Evolutionary conservation across 2,329 filamentous ascomycete species (phyloP), one percentile per base, ranked within the genome.

Genomic region (Raffaelea deltoideospora): DNA sequence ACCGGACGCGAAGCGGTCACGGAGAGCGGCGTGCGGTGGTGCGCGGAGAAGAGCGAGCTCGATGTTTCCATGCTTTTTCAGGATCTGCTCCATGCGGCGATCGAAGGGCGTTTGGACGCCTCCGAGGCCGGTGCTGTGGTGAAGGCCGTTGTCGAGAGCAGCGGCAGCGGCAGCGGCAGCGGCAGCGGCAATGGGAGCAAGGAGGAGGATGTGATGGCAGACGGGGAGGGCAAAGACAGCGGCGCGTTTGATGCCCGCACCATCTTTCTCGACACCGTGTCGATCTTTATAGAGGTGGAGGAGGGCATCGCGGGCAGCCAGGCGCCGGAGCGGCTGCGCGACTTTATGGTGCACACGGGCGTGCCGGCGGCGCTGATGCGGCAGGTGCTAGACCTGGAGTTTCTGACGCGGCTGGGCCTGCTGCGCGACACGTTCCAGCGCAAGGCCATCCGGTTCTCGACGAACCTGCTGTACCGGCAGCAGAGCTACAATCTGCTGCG

Each of bases 401-500:
- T 92, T 9, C 63, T 96, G 10, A 73, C 81, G 48, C 69, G 79
- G 21, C 61, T 95, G 13, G 80, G 81, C 10, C 65, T 98, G 31
- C 83, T 94, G 34, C 74, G 86, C 34, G 75, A 79, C n/a, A 88
- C 79, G 6, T 98, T 96, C 54, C 66, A 72, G 39, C 79, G 79
- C 46, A 75, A 90, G 52, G 79, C 80, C 14, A 86, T 94, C 45
- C 78, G 88, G 38, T 86, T 92, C 51, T 82, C 87, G 34, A 98
- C 90, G 8, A 93, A 95, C 48, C 67, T 90, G 5, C 69, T 98
- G 1, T 98, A 98, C 55, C 79, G 87, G 41, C 90, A 96, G 57
- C 85, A 88, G 13, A 96, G 94, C 56, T 96, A 94, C 64, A 98
- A 98, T 50, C 63, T 98, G 8, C 64, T 98, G 17, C 78, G 90